Base-by-base conservation (phyloP, 495 filamentous ascomycete genomes). In the Penicillium canescens region DNA sequence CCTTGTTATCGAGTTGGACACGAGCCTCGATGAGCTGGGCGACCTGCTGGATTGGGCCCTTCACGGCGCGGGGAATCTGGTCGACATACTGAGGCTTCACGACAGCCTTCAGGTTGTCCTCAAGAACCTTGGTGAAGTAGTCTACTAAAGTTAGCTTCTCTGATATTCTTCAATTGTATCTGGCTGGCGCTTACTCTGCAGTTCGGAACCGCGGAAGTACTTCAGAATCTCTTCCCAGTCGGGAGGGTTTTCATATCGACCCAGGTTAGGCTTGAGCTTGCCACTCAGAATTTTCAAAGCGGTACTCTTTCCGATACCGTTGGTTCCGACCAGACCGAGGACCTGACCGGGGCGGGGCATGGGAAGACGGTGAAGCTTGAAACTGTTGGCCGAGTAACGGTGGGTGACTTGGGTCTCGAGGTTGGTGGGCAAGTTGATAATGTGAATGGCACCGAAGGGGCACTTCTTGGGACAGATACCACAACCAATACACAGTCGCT, bases 401-500 rank as follows among this genome's bases (percentile, higher is more conserved):
- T 98, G 94, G 54, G 94, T 98, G 61, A 98, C 92, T 66, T 97
- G 88, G 52, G 86, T 92, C 72, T 98, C 94, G 69, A 98, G 85
- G 73, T 98, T 98, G 72, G 94, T 98, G 50, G 95, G 94, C 74
- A 98, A 75, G 76, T 98, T 98, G 90, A 98, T 98, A 70, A 98
- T 98, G 68, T 92, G 91, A 74, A 98, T 98, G 52, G 95, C 94
- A 62, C 90, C 89, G 72, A 98, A 98, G n/a, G 94, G 94, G 73
- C 94, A 98, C 73, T 97, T 96, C 78, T 98, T 98, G 24, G 91
- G 91, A 67, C 94, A 98, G 75, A 98, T 98, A 85, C 95, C 94
- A 69, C 94, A 98, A 76, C 95, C 95, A 61, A 98, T 96, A 75
- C 92, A 96, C 34, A 96, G 82, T 45, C 82, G 82, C 68, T 98